Evolutionary conservation across 2,329 filamentous ascomycete genomes (phyloP).

Genomic region (Penicillium sp.): DNA sequence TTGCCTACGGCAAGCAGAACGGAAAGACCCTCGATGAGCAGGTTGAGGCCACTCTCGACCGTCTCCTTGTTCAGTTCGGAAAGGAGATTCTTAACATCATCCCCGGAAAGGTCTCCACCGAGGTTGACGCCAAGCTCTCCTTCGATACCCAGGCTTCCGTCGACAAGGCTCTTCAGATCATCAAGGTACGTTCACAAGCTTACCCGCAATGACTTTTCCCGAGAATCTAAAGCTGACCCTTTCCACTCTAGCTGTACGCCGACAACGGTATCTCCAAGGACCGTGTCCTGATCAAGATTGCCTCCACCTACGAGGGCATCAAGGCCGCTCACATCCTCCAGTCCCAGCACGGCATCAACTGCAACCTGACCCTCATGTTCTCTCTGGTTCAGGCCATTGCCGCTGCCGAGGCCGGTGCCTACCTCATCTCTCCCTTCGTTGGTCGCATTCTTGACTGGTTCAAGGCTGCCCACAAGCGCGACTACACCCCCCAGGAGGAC

Average conservation of each 20-base stretch:
- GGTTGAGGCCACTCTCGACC: conserved; percentile 87
- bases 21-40: conserved; percentile 69
- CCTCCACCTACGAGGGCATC: conserved; percentile 99
- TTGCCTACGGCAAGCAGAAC: conserved; percentile 80
- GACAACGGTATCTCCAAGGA: conserved; percentile 87
- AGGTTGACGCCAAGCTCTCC: conserved; percentile 94
- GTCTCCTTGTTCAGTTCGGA: conserved; percentile 95
- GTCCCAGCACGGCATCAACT: conserved; percentile 93
- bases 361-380: conserved; percentile 99
- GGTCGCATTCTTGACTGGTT: conserved; percentile 99
- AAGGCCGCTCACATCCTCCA: conserved; percentile 97
- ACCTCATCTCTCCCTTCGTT: conserved; percentile 98
- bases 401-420: conserved; percentile 90
- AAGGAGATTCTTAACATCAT: conserved; percentile 96
- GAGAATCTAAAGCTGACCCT: conserved; percentile 24
- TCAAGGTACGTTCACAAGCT: conserved; percentile 63
- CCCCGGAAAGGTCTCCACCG: conserved; percentile 97
- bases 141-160: conserved; percentile 93
- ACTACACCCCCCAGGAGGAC: conserved; percentile 85
- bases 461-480: conserved; percentile 94
- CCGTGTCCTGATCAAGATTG: conserved; percentile 96
- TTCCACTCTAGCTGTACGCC: conserved; percentile 77
- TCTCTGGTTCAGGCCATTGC: conserved; percentile 91
- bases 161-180: conserved; percentile 94
- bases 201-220: neutral